A percentile compares a stretch with the other conserved stretches of the same genome.
phyloP scores from a whole-genome alignment of 78 protist genomes.

The Emiliania huxleyi region DNA sequence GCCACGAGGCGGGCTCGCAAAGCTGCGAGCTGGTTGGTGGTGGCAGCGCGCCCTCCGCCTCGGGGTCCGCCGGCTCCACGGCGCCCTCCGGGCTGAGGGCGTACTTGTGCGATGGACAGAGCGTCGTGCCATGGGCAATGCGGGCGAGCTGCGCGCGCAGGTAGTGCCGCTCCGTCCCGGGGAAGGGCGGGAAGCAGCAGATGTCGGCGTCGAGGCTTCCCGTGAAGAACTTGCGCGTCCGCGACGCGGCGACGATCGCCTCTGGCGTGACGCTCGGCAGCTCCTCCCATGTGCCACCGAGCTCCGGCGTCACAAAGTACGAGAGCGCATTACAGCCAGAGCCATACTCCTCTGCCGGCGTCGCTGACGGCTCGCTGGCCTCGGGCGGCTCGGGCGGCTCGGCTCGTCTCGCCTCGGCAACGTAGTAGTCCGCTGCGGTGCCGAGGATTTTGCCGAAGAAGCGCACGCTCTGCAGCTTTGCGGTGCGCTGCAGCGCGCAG shows the following conservation, averaged over 20 bases:
- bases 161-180: background rate
- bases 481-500: background rate
- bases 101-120: background rate
- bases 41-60: background rate
- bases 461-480: background rate
- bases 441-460: slow-evolving; percentile 22
- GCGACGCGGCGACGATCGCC: background rate
- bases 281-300: background rate
- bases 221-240: background rate
- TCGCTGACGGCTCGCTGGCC: no score
- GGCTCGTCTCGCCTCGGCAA: background rate
- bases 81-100: background rate
- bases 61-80: no score
- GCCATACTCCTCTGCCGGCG: background rate
- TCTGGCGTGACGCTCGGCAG: background rate
- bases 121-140: background rate
- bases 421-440: background rate
- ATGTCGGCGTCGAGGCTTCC: background rate
- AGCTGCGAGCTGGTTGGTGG: background rate
- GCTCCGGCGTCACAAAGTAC: background rate
- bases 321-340: background rate
- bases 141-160: slow-evolving; percentile 10
- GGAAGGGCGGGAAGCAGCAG: slow-evolving; percentile 10
- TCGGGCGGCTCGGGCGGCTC: background rate
- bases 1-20: background rate